Conservation (phyloP, 1,284 basidiomycete species). For the Kwoniella shivajii region DNA sequence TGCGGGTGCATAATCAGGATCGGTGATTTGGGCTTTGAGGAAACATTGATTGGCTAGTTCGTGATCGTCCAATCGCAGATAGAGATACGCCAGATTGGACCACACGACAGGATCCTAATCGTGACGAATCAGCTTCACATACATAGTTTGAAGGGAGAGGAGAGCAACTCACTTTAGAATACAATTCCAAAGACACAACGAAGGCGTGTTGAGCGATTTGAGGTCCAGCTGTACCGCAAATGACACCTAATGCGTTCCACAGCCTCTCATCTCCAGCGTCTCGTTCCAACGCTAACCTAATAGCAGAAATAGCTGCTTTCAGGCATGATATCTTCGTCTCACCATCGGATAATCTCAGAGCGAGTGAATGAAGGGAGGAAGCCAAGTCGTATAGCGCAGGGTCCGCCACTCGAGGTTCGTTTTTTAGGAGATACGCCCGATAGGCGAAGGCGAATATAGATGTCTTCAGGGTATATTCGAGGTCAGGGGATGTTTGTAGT, state of each 20-base stretch:
- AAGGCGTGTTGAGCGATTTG: conserved; percentile 83
- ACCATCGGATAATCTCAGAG: conserved; percentile 36
- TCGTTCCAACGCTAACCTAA: conserved; percentile 74
- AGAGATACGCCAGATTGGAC: conserved; percentile 89
- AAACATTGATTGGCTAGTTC: conserved; percentile 87
- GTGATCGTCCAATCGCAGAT: conserved; percentile 76
- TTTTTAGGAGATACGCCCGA: conserved; percentile 68
- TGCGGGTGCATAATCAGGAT: conserved; percentile 85
- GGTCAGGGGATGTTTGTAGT: conserved; percentile 28
- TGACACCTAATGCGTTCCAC: conserved; percentile 65
- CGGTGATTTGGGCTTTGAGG: conserved; percentile 82
- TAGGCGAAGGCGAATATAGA: conserved; percentile 72
- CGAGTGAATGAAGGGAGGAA: conserved; percentile 64
- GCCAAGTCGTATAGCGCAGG: conserved; percentile 78
- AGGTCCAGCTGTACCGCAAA: conserved; percentile 40
- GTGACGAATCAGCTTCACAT: background rate
- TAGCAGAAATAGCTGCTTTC: conserved; percentile 64
- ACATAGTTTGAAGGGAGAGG: background rate
- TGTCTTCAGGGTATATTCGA: conserved; percentile 58
- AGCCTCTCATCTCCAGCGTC: conserved; percentile 73
- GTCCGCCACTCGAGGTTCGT: conserved; percentile 60
- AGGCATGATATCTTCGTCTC: conserved; percentile 52
- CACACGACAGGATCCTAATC: conserved; percentile 74
- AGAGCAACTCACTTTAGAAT: conserved; percentile 64
- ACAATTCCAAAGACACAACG: conserved; percentile 82